Evolutionary conservation across 1,284 basidiomycete species (phyloP), one percentile per base, ranked within the genome.

Genomic region (Ceraceosorus bombacis): DNA sequence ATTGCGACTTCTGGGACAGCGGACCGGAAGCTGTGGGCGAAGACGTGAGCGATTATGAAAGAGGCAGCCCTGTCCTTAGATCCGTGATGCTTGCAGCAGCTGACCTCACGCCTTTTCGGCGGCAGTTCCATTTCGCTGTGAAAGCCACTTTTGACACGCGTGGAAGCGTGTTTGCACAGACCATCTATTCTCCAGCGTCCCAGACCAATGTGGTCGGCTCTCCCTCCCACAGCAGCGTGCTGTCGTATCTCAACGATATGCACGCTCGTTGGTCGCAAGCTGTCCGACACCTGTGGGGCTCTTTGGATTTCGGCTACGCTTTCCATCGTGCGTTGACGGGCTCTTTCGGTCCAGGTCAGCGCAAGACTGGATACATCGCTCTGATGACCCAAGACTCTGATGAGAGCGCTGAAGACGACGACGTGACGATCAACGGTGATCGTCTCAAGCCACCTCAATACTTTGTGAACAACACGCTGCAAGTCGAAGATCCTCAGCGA

Each of bases 161-260:
- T 49, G 74, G 74, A n/a, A 68, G 72, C 54, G 65, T 76, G 54
- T 63, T 70, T 46, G 64, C 69, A 27, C 69, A 73, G 50, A 78
- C 76, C 41, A 70, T 78, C 58, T 78, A 76, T 59, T 74, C 73
- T 15, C 74, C 76, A 10, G 76, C 76, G 1, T 74, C 72, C 17
- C 76, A 78, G 55, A 68, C 71, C 61, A 72, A 78, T 57, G 75
- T 78, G 41, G 70, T 77, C 52, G 69, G 73, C 17, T 60, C 62
- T 40, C 49, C 57, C 6, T 57, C 67, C 39, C 55, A 59, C n/a
- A 62, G 64, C 40, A 61, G 67, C 41, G 55, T 72, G 39, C 49
- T 53, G 8, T 69, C 65, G 37, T 73, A 67, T 55, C 57, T 70
- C 27, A 68, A 68, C 51, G 74, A 74, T 64, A 66, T 72, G 58